Percentiles rank a stretch among this genome's conserved stretches.
Conservation (phyloP, 2,329 filamentous ascomycete species). For the Calycina marina region DNA sequence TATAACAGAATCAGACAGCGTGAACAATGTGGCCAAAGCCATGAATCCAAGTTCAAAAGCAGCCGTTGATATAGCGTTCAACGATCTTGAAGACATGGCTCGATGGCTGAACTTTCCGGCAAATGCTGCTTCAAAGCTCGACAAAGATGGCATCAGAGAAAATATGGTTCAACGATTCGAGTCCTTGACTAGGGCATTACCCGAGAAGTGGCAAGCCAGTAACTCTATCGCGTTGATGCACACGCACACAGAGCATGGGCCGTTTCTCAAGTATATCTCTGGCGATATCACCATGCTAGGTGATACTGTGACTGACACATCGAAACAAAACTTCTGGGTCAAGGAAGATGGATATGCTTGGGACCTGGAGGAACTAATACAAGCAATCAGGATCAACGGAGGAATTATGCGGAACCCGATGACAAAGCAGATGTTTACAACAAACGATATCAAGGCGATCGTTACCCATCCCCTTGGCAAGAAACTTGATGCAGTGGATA, state of each 20-base stretch:
- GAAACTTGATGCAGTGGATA: slow-evolving; percentile 4
- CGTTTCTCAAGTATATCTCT: slow-evolving; percentile 5
- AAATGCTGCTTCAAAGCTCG: not conserved
- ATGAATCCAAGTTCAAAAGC: slow-evolving; percentile 4
- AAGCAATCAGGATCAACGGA: slow-evolving; percentile 7
- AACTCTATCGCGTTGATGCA: slow-evolving; percentile 8
- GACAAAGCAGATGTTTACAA: slow-evolving; percentile 6
- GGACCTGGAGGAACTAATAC: slow-evolving; percentile 9
- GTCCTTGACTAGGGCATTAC: slow-evolving; percentile 4
- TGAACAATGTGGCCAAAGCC: slow-evolving; percentile 2
- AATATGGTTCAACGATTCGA: slow-evolving; percentile 6
- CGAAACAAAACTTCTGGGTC: slow-evolving; percentile 4
- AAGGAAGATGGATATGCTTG: slow-evolving; percentile 10
- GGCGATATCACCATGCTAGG: slow-evolving; percentile 10
- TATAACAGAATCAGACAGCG: slow-evolving; percentile 4
- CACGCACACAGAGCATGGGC: slow-evolving; percentile 7
- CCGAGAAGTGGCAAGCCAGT: slow-evolving; percentile 3
- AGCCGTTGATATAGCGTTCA: slow-evolving; percentile 7
- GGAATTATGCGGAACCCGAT: slow-evolving; percentile 10
- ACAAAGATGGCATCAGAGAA: slow-evolving; percentile 7
- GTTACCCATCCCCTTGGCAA: slow-evolving; percentile 8
- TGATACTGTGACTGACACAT: slow-evolving; percentile 8
- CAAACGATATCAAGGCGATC: slow-evolving; percentile 7
- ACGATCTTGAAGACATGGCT: slow-evolving; percentile 6
- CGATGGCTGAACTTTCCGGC: slow-evolving; percentile 7